A percentile compares a stretch with the other conserved stretches of the same genome.
Conservation (phyloP, 2,329 filamentous ascomycete species). For the Pseudogymnoascus sp. region DNA sequence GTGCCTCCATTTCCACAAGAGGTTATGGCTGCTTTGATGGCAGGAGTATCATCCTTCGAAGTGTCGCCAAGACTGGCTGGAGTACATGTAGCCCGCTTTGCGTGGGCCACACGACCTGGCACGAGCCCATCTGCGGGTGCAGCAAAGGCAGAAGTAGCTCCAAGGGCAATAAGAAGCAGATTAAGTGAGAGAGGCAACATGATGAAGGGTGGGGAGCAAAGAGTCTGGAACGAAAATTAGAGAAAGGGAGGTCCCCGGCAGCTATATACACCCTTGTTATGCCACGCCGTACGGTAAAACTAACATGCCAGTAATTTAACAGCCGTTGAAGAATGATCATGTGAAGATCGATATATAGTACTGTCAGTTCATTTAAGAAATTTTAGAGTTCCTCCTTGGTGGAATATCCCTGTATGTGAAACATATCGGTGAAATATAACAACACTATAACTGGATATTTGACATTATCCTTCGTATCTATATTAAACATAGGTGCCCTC, state of each 20-base stretch:
- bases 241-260: not conserved
- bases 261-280: not conserved
- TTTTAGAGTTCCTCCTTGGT: not conserved
- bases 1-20: constrained; percentile 34
- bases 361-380: not conserved
- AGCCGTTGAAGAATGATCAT: not conserved
- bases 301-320: not conserved
- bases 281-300: not conserved
- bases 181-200: not conserved
- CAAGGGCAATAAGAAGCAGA: not conserved
- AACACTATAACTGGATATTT: not conserved
- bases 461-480: not conserved
- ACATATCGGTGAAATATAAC: not conserved
- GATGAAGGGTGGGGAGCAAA: not conserved
- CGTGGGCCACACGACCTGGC: constrained; percentile 6
- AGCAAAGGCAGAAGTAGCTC: not conserved
- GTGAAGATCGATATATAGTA: not conserved
- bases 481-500: not conserved
- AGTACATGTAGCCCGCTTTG: constrained; percentile 20
- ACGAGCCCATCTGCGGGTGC: not conserved
- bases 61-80: constrained; percentile 15
- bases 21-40: constrained; percentile 34
- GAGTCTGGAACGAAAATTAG: not conserved
- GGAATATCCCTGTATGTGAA: not conserved
- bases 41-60: constrained; percentile 34